Conservation (phyloP, 225 moss, liverwort and hornwort species). For the Thuidium tamariscinum region DNA sequence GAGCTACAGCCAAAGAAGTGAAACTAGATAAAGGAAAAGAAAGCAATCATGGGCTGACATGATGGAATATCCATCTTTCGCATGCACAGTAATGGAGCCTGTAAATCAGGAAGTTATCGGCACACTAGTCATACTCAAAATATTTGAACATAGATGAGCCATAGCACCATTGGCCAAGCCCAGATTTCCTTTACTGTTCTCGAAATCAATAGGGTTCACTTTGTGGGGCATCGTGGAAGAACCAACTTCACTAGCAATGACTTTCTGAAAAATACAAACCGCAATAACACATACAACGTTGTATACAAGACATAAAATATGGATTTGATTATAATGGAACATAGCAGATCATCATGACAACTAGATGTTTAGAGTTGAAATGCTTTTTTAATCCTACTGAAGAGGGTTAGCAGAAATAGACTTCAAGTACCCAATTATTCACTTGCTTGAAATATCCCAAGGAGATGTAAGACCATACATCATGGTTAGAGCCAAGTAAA, state of each 20-base stretch:
- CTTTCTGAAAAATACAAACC: slow-evolving; percentile 37
- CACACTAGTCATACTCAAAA: not conserved
- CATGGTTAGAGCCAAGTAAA: slow-evolving; percentile 63
- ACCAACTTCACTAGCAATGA: slow-evolving; percentile 71
- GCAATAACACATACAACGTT: not conserved
- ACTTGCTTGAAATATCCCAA: slow-evolving; percentile 85
- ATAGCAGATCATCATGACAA: not conserved
- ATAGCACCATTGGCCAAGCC: slow-evolving; percentile 65
- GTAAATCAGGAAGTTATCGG: not conserved
- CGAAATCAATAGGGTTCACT: slow-evolving; percentile 81
- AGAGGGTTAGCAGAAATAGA: not conserved
- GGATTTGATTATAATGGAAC: no score
- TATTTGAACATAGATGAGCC: slow-evolving; percentile 43
- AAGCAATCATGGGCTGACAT: not conserved
- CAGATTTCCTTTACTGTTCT: slow-evolving; percentile 83
- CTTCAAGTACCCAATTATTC: not conserved
- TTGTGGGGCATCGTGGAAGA: slow-evolving; percentile 83
- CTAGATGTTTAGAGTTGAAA: not conserved
- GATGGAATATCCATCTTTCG: not conserved
- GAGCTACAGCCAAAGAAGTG: not conserved
- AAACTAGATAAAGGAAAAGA: not conserved
- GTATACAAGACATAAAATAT: not conserved
- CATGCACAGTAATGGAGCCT: not conserved
- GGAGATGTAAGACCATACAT: slow-evolving; percentile 77
- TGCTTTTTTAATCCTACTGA: not conserved